Conservation (phyloP, 352 stramenopile genomes). For the Phytophthora hybrid region DNA sequence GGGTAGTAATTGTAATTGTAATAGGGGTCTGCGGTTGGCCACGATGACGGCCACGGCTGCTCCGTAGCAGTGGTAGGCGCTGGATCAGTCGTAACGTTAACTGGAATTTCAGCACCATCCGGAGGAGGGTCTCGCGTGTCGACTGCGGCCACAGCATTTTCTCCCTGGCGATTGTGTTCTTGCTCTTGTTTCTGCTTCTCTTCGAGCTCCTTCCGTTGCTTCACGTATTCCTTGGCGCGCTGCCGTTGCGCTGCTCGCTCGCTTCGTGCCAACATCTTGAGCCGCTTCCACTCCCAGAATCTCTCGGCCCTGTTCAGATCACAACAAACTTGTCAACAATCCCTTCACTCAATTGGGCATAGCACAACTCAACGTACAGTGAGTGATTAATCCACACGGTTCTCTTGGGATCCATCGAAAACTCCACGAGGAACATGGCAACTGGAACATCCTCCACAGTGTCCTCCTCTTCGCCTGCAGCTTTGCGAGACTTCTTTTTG, state of each 20-base stretch:
- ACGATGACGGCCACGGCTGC: conserved; percentile 13
- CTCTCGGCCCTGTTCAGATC: conserved; percentile 43
- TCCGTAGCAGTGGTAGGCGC: conserved; percentile 6
- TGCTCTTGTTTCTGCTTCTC: conserved; percentile 21
- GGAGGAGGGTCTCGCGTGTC: background rate
- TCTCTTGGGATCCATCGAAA: conserved; percentile 66
- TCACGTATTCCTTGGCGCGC: conserved; percentile 25
- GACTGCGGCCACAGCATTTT: background rate
- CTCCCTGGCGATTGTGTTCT: conserved; percentile 12
- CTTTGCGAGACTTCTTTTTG: conserved; percentile 27
- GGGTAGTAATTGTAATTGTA: conserved; percentile 38
- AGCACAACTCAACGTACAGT: conserved; percentile 45
- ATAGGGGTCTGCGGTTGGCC: conserved; percentile 20
- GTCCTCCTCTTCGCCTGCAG: conserved; percentile 13
- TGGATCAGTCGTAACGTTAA: background rate
- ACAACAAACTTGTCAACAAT: conserved; percentile 17
- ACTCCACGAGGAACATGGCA: conserved; percentile 76
- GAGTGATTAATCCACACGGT: conserved; percentile 77
- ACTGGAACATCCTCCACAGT: conserved; percentile 51
- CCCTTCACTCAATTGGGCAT: background rate
- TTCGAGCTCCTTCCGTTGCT: conserved; percentile 19
- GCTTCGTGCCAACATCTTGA: conserved; percentile 40
- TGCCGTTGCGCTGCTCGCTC: conserved; percentile 29
- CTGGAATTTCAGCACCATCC: background rate
- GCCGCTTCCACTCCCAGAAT: conserved; percentile 59